These are phyloP conservation scores for Alternaria sp. DNA, from an alignment of 2,329 filamentous ascomycete genomes.

Conservation along the genomic window DNA sequence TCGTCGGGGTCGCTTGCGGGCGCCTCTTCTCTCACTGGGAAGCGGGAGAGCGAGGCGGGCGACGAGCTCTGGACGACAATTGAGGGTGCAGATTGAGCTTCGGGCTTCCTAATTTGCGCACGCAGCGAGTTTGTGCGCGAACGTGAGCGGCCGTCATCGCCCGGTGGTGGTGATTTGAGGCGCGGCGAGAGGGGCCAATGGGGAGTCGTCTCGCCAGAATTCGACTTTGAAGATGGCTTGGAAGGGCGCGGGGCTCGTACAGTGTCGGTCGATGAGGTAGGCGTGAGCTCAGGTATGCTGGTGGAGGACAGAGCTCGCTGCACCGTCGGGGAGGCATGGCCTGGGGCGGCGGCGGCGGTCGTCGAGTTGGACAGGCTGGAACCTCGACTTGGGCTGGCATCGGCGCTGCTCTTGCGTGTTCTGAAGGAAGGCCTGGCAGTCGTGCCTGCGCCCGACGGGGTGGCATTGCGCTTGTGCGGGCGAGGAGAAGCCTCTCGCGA, in stretches of 20 bases:
- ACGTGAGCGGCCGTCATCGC: slow-evolving; percentile 41
- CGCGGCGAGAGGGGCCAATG: slow-evolving; percentile 82
- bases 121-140: slow-evolving; percentile 57
- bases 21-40: slow-evolving; percentile 38
- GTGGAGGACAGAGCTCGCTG: slow-evolving; percentile 74
- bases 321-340: slow-evolving; percentile 68
- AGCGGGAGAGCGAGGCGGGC: slow-evolving; percentile 48
- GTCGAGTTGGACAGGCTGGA: slow-evolving; percentile 43
- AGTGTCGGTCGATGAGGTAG: slow-evolving; percentile 66
- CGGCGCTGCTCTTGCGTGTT: slow-evolving; percentile 57
- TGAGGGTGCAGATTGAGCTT: slow-evolving; percentile 49
- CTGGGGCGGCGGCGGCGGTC: slow-evolving; percentile 45
- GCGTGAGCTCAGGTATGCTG: slow-evolving; percentile 70
- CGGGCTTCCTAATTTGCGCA: slow-evolving; percentile 43
- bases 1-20: slow-evolving; percentile 48
- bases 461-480: slow-evolving; percentile 37
- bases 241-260: slow-evolving; percentile 70
- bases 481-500: slow-evolving; percentile 59
- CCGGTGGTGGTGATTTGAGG: slow-evolving; percentile 74
- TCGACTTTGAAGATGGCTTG: slow-evolving; percentile 65
- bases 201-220: slow-evolving; percentile 59
- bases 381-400: slow-evolving; percentile 53
- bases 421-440: slow-evolving; percentile 40
- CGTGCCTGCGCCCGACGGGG: slow-evolving; percentile 27
- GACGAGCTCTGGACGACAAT: slow-evolving; percentile 58